A percentile compares a stretch with the other conserved stretches of the same genome.
Conservation (phyloP, 176 grass and related monocot genomes). For the maize (Zea mays) region DNA sequence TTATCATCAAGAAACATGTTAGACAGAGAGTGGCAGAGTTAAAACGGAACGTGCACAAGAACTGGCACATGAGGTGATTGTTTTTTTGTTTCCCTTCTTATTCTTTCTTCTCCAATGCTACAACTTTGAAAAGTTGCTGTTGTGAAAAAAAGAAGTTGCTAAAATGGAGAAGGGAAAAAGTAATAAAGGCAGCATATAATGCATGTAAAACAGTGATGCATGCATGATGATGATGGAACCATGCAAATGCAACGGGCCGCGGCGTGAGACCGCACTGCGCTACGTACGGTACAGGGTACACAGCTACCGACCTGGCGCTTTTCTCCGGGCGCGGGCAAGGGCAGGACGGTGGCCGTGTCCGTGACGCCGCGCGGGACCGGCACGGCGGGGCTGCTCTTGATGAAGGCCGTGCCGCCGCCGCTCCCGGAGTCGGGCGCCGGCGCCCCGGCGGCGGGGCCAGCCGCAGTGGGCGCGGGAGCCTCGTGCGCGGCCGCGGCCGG, state of each 20-base stretch:
- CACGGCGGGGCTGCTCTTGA: slow-evolving; percentile 85
- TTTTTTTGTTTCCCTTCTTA: neutral
- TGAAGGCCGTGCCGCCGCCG: slow-evolving; percentile 45
- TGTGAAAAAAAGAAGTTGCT: neutral
- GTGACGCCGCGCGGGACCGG: slow-evolving; percentile 72
- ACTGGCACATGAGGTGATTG: neutral
- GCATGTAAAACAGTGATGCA: neutral
- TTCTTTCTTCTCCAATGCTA: neutral
- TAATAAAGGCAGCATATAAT: neutral
- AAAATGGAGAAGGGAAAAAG: neutral
- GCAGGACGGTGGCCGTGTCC: slow-evolving; percentile 78
- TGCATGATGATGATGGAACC: neutral
- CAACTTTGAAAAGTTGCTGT: neutral
- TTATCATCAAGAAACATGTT: neutral
- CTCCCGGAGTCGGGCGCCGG: slow-evolving; percentile 42
- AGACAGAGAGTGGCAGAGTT: neutral
- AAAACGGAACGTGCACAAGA: neutral
- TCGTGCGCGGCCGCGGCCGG: neutral
- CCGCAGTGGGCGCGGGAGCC: neutral
- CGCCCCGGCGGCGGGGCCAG: slow-evolving; percentile 1
- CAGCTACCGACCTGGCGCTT: slow-evolving; percentile 48
- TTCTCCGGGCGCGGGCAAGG: slow-evolving; percentile 57
- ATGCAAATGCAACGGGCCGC: slow-evolving; percentile 9
- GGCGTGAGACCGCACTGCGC: neutral
- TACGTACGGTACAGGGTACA: neutral